Percentiles rank a stretch among this genome's conserved stretches.
These are phyloP conservation scores for Spiraea crenata DNA, from an alignment of 331 rosid genomes.

Conservation along the genomic window DNA sequence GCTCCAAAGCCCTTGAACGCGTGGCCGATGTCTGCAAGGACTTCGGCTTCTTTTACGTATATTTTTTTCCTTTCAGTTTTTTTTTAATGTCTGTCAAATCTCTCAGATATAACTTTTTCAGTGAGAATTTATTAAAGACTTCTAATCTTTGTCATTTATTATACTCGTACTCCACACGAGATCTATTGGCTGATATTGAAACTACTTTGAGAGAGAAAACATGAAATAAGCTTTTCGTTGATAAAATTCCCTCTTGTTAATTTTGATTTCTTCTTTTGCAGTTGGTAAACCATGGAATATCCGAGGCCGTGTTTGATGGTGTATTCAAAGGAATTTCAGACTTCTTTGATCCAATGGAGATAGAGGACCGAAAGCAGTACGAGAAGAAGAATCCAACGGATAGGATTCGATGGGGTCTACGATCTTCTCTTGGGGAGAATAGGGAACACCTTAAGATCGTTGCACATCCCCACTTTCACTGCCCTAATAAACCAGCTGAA, in stretches of 20 bases:
- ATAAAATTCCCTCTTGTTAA: too few relatives aligned
- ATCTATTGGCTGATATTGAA: too few relatives aligned
- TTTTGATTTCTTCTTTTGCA: background rate
- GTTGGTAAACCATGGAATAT: slow-evolving; percentile 49
- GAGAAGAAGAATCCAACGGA: slow-evolving; percentile 29
- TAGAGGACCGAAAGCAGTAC: slow-evolving; percentile 32
- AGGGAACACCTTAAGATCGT: slow-evolving; percentile 50
- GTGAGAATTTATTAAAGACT: too few relatives aligned
- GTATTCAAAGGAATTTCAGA: slow-evolving; percentile 35
- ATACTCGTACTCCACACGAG: too few relatives aligned
- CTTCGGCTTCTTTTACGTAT: slow-evolving; percentile 2
- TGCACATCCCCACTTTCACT: slow-evolving; percentile 36
- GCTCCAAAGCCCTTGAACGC: background rate
- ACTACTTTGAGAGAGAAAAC: too few relatives aligned
- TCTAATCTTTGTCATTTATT: too few relatives aligned
- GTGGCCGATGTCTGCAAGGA: slow-evolving; percentile 3
- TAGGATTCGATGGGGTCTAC: slow-evolving; percentile 39
- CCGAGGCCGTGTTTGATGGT: slow-evolving; percentile 25
- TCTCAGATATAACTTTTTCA: too few relatives aligned
- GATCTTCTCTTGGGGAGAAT: slow-evolving; percentile 31
- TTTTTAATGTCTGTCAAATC: background rate
- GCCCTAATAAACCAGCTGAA: slow-evolving; percentile 29
- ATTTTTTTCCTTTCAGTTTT: too few relatives aligned
- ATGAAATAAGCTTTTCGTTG: too few relatives aligned
- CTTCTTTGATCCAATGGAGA: slow-evolving; percentile 41